Evolutionary conservation across 164 flowering plant genomes (phyloP), one percentile per base, ranked within the genome.

Genomic region (Warburgia ugandensis): DNA sequence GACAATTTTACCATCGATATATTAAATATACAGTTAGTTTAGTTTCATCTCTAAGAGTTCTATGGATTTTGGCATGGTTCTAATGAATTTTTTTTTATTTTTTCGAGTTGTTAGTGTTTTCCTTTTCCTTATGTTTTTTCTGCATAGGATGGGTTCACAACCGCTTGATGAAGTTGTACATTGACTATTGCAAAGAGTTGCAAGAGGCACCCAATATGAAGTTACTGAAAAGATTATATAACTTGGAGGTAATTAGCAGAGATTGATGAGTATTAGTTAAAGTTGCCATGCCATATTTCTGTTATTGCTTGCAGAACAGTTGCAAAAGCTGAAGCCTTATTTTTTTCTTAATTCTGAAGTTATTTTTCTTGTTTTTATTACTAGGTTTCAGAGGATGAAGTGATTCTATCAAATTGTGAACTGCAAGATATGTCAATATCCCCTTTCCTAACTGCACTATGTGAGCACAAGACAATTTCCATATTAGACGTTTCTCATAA

Each of bases 321-420:
- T n/a, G n/a, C n/a, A n/a, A n/a, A n/a, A n/a, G n/a, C n/a, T n/a
- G n/a, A n/a, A n/a, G n/a, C 6, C 17, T 37, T 31, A 14, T 6
- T 43, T 37, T 29, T 27, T 30, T 40, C 6, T 16, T 4, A 17
- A 22, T 35, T 35, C 22, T 16, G 16, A 45, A 23, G 6, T 12
- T 43, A 16, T 14, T 23, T 27, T 3, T 40, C 4, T 32, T 59
- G 37, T 44, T 62, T 22, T 47, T 2, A 32, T 52, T 57, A 28
- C 37, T 68, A 92, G 99, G 83, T 82, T 50, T 80, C 94, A 20
- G 99, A 88, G 50, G 99, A 92, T 68, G 97, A 88, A 70, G 69
- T 92, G 30, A 54, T 70, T 48, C 81, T 75, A 29, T 74, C 97
- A 62, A 83, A 81, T 29, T 88, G 95, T 69, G 90, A 77, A 41